phyloP scores from a whole-genome alignment of 805 yeast genomes.

The Ascoidea asiatica region DNA sequence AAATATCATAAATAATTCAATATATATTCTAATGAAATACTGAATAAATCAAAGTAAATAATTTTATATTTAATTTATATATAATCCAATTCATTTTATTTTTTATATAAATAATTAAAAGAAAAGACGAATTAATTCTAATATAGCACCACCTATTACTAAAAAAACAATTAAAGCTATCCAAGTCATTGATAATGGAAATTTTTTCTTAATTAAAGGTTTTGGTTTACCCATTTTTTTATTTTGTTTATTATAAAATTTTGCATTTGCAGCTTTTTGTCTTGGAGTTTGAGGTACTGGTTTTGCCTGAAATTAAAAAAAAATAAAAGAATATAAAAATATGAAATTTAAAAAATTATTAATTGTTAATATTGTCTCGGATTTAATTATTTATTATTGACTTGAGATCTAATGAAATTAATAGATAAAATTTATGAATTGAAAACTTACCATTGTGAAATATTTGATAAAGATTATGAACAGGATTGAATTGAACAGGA shows the following conservation, averaged over 20 bases:
- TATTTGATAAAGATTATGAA: neutral
- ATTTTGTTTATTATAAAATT: constrained; percentile 27
- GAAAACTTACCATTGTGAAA: neutral
- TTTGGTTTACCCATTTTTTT: constrained; percentile 29
- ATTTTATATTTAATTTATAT: neutral
- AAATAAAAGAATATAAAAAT: no score
- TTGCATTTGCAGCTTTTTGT: constrained; percentile 31
- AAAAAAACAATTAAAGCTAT: constrained; percentile 26
- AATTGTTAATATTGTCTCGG: neutral
- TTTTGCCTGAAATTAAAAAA: constrained; percentile 16
- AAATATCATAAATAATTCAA: neutral
- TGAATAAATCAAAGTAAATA: neutral
- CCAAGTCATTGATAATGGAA: constrained; percentile 30
- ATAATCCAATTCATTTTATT: no score
- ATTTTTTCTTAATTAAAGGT: constrained; percentile 14
- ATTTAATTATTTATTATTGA: neutral
- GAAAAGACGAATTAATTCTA: constrained; percentile 25
- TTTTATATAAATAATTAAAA: no score
- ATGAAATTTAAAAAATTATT: no score
- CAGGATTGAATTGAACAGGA: neutral
- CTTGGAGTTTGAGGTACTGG: constrained; percentile 29
- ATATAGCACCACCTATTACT: constrained; percentile 33
- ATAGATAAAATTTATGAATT: neutral
- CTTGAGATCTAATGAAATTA: neutral
- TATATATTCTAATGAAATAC: neutral